A percentile compares a stretch with the other conserved stretches of the same genome.
These are phyloP conservation scores for Neurospora sp. DNA, from an alignment of 495 filamentous ascomycete genomes.

Conservation along the genomic window DNA sequence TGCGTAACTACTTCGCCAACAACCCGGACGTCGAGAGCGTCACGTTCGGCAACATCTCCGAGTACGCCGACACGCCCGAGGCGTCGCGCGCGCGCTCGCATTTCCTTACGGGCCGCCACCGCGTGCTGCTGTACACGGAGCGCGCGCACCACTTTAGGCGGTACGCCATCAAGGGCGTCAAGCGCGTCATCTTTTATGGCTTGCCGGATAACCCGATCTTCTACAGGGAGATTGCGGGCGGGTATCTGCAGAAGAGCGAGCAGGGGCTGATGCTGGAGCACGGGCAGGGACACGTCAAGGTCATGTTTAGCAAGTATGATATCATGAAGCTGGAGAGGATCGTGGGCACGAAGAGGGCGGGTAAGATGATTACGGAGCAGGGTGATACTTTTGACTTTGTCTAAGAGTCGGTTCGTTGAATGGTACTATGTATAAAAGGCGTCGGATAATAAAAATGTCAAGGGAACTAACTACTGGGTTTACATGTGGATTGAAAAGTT, in stretches of 20 bases:
- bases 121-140: conserved; percentile 81
- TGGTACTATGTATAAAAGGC: background rate
- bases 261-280: conserved; percentile 39
- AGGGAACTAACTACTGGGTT: background rate
- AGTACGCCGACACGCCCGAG: conserved; percentile 70
- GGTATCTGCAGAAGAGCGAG: conserved; percentile 49
- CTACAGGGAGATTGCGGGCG: conserved; percentile 78
- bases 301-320: conserved; percentile 83
- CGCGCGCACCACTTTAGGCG: conserved; percentile 90
- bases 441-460: background rate
- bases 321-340: conserved; percentile 78
- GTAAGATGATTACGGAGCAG: conserved; percentile 61
- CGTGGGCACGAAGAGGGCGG: conserved; percentile 68
- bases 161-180: conserved; percentile 69
- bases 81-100: conserved; percentile 76
- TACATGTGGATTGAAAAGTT: background rate
- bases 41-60: conserved; percentile 77
- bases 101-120: conserved; percentile 73
- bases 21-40: conserved; percentile 54
- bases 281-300: conserved; percentile 49
- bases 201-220: conserved; percentile 83
- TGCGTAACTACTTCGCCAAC: conserved; percentile 85
- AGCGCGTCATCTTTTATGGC: conserved; percentile 72
- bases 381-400: conserved; percentile 87
- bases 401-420: conserved; percentile 2